Evolutionary conservation across 257 asterid species (phyloP), one percentile per base, ranked within the genome.

Genomic region (Jaltomata sinuosa): DNA sequence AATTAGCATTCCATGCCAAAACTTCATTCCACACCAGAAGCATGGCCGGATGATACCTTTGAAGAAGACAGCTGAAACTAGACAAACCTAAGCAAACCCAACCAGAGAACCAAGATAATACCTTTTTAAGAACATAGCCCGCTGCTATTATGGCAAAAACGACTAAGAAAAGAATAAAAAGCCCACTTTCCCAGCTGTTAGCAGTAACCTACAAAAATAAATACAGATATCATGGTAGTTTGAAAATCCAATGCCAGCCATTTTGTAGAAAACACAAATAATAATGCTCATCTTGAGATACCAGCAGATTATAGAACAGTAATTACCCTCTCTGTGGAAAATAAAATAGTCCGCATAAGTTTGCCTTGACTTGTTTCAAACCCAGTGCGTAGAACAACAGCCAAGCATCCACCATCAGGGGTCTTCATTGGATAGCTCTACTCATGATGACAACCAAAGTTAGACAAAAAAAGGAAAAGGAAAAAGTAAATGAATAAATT

Each of bases 351-450:
- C 62, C 99, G 95, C 99, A 97, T 97, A 80, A 97, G 91, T 93
- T 97, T 97, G 82, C 99, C 99, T 90, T 97, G 99, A 86, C 99
- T 94, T 31, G 99, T 97, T 82, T 97, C 99, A 87, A 97, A 97
- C 85, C 99, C 99, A 91, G 98, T 97, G 88, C 98, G 92, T 83
- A 97, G 87, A 87, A 97, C 97, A 85, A 95, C 98, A 53, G 99
- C 99, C 88, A 97, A 89, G 91, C 98, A 97, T 83, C 99, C 99
- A 86, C 98, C 97, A 90, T 97, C 99, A 45, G 99, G 98, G 85
- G 98, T 90, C 92, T 93, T 97, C 91, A 95, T 86, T 61, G 87
- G 96, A 89, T 93, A 92, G 82, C 97, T 86, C 99, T 97, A 92
- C 53, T 83, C 83, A 86, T 85, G 82, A 84, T 78, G 53, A 79